Evolutionary conservation across 2,329 filamentous ascomycete genomes (phyloP).

Genomic region (Penicillium sp.): DNA sequence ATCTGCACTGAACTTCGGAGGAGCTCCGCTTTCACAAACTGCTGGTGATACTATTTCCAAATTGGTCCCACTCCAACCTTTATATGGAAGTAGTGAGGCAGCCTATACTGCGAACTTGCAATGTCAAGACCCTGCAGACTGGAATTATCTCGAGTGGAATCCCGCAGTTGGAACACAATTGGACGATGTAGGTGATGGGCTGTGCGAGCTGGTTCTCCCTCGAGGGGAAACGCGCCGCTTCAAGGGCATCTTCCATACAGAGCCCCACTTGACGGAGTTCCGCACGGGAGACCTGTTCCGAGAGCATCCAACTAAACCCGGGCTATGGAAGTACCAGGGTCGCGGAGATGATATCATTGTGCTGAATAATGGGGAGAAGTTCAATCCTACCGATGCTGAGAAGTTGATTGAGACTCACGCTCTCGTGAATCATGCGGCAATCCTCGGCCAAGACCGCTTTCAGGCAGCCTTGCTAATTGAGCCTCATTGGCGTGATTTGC

Average conservation of each 20-base stretch:
- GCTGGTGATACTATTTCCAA: conserved; percentile 3
- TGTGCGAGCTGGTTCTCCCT: conserved; percentile 23
- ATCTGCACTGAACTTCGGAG: conserved; percentile 2
- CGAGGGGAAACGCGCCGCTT: background rate
- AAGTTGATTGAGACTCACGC: conserved; percentile 9
- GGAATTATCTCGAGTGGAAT: conserved; percentile 28
- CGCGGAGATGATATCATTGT: conserved; percentile 30
- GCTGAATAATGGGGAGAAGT: conserved; percentile 28
- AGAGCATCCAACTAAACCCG: conserved; percentile 12
- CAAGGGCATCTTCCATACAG: conserved; percentile 17
- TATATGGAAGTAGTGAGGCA: conserved; percentile 11
- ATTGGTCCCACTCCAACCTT: background rate
- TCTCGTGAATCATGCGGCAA: conserved; percentile 9
- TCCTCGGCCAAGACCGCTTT: conserved; percentile 15
- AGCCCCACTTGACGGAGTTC: conserved; percentile 17
- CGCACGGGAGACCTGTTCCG: conserved; percentile 18
- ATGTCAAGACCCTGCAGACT: conserved; percentile 13
- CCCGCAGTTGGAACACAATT: conserved; percentile 17
- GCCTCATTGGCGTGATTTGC: background rate
- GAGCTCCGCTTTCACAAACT: conserved; percentile 11
- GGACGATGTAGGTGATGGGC: conserved; percentile 15
- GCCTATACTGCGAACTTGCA: conserved; percentile 10
- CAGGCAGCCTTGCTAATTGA: conserved; percentile 12
- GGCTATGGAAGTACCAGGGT: conserved; percentile 18
- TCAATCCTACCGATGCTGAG: conserved; percentile 25